A percentile compares a stretch with the other conserved stretches of the same genome.
phyloP scores from a whole-genome alignment of 2,329 filamentous ascomycete species.

The Pestalotiopsis sp. region DNA sequence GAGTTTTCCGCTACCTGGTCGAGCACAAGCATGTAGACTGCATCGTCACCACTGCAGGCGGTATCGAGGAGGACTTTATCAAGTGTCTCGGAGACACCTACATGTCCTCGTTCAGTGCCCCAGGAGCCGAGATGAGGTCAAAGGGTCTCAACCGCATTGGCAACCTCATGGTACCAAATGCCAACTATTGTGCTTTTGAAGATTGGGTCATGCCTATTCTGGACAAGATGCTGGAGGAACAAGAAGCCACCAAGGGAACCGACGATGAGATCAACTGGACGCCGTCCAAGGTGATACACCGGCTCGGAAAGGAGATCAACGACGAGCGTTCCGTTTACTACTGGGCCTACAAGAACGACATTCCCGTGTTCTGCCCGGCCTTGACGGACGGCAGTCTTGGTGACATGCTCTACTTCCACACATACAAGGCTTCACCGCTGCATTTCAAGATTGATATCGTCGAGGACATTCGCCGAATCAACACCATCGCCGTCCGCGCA shows the following conservation, averaged over 20 bases:
- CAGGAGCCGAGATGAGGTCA: conserved; percentile 76
- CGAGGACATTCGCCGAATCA: conserved; percentile 90
- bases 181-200: conserved; percentile 96
- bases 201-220: conserved; percentile 97
- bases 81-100: conserved; percentile 97
- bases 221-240: conserved; percentile 91
- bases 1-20: conserved; percentile 89
- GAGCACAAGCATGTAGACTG: conserved; percentile 90
- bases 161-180: conserved; percentile 93
- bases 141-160: conserved; percentile 95
- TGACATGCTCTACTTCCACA: conserved; percentile 99
- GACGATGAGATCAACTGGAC: conserved; percentile 82
- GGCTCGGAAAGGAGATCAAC: conserved; percentile 92
- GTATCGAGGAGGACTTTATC: conserved; percentile 97
- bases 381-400: conserved; percentile 93
- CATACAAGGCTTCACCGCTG: conserved; percentile 82
- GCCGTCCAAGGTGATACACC: conserved; percentile 86
- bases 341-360: conserved; percentile 97
- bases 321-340: conserved; percentile 91
- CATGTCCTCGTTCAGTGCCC: conserved; percentile 80
- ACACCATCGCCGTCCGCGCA: conserved; percentile 86
- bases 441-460: conserved; percentile 90
- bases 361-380: conserved; percentile 95
- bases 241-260: conserved; percentile 75
- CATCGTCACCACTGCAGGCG: conserved; percentile 93